These are phyloP conservation scores for Orbilia blumenaviensis DNA, from an alignment of 2,329 filamentous ascomycete genomes.

Conservation along the genomic window DNA sequence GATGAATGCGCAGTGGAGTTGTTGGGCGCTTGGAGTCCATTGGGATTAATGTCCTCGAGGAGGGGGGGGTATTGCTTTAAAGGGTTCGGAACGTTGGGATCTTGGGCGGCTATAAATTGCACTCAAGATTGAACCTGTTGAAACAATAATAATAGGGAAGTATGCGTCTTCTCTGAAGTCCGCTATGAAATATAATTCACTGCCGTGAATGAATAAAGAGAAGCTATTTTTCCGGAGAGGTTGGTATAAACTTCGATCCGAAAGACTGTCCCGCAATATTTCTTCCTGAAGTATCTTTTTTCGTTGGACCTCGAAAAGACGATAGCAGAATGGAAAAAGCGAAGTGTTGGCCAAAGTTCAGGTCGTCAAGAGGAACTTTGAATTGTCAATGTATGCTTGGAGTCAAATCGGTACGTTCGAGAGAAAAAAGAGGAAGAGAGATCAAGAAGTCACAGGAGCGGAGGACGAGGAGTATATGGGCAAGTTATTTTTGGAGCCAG, in stretches of 20 bases:
- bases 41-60: conserved; percentile 9
- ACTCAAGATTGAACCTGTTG: conserved; percentile 45
- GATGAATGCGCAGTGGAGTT: conserved; percentile 39
- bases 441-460: conserved; percentile 55
- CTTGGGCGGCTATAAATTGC: conserved; percentile 41
- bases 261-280: conserved; percentile 53
- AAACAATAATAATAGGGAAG: conserved; percentile 65
- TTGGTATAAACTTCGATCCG: conserved; percentile 44
- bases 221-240: conserved; percentile 51
- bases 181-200: conserved; percentile 57
- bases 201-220: conserved; percentile 29
- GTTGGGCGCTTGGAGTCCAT: conserved; percentile 44
- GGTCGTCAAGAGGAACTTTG: conserved; percentile 55
- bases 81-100: conserved; percentile 28
- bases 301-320: conserved; percentile 52
- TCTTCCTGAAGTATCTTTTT: conserved; percentile 53
- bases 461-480: conserved; percentile 50
- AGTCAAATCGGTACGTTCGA: conserved; percentile 33
- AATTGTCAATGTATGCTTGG: conserved; percentile 45
- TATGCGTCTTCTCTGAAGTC: conserved; percentile 63
- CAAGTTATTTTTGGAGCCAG: conserved; percentile 54
- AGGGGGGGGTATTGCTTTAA: neutral
- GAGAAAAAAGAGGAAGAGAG: conserved; percentile 53
- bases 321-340: conserved; percentile 48
- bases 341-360: conserved; percentile 53